phyloP scores from a whole-genome alignment of 164 flowering plant species.

The Vitis riparia region DNA sequence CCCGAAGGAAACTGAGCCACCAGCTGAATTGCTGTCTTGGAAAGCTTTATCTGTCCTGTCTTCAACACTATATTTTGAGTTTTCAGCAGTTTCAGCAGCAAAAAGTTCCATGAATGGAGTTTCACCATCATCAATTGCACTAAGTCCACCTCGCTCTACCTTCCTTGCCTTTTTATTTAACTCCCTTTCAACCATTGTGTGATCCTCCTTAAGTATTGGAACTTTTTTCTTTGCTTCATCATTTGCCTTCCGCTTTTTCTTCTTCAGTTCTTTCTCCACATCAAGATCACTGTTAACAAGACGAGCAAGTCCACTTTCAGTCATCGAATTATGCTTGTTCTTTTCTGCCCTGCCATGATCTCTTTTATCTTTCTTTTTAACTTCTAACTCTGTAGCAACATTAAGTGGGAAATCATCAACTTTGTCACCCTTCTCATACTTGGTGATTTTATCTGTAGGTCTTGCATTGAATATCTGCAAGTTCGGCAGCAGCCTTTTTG shows the following conservation, averaged over 20 bases:
- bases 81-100: constrained; percentile 11
- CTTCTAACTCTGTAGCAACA: constrained; percentile 14
- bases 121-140: constrained; percentile 64
- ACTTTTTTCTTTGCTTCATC: constrained; percentile 15
- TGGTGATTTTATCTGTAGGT: constrained; percentile 45
- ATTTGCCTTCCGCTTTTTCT: constrained; percentile 14
- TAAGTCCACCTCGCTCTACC: constrained; percentile 20
- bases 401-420: constrained; percentile 5
- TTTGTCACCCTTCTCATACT: constrained; percentile 25
- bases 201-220: constrained; percentile 15
- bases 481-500: constrained; percentile 49
- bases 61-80: constrained; percentile 8
- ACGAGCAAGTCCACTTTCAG: constrained; percentile 9
- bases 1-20: constrained; percentile 31
- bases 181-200: constrained; percentile 3
- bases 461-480: constrained; percentile 68
- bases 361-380: constrained; percentile 10
- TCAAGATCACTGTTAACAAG: background rate
- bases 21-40: constrained; percentile 17
- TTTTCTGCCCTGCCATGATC: constrained; percentile 3
- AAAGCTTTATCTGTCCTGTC: constrained; percentile 18
- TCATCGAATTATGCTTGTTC: constrained; percentile 14
- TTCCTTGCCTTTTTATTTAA: constrained; percentile 18
- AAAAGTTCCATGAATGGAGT: constrained; percentile 59
- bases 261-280: constrained; percentile 6